Base-by-base conservation (phyloP, 2,329 filamentous ascomycete species). In the Ilyonectria sp. region DNA sequence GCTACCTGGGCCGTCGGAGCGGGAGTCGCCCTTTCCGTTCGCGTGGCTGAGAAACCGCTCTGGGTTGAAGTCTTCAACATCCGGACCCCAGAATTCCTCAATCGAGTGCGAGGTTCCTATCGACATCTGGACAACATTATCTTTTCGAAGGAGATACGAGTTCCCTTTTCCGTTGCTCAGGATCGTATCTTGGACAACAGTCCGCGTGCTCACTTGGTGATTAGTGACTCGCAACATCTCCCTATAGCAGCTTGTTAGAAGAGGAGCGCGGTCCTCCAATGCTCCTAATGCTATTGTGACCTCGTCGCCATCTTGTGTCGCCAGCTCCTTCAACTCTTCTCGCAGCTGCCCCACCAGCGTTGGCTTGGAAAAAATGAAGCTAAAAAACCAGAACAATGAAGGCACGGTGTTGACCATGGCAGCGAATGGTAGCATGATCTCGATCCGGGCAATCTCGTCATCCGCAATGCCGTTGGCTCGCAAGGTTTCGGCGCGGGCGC, bases 151-250 rank as follows among this genome's bases (percentile, higher is more conserved):
- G 13, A 77, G 69, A 60, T 76, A 77, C 8, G 69, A 56, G 10
- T 54, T 65, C 0, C 72, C 71, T 6, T 69, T 59, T 11, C 61
- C 50, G 40, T 75, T 74, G 10, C 68, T 62, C 11, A 78, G 44
- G 13, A 61, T 67, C 10, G 82, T 84, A 63, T 86, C 84, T 56
- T 78, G 71, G 26, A 77, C 68, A 11, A 85, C 82, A 10, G 75
- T 71, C 29, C 84, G 79, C 33, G 76, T 80, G n/a, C 79, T 79
- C 7, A 78, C 72, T 35, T 78, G 74, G 2, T 79, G 77, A 21
- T 81, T 79, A 33, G 74, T 74, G 1, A 84, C 52, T 31, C 85
- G 82, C 56, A 85, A 71, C 1, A 77, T 78, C 72, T 87, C 85
- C 35, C 81, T 79, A 67, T 81, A 85, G 11, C 77, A 76, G 26